Evolutionary conservation across 1,284 basidiomycete species (phyloP), one percentile per base, ranked within the genome.

Genomic region (Ustilago shanxiensis): DNA sequence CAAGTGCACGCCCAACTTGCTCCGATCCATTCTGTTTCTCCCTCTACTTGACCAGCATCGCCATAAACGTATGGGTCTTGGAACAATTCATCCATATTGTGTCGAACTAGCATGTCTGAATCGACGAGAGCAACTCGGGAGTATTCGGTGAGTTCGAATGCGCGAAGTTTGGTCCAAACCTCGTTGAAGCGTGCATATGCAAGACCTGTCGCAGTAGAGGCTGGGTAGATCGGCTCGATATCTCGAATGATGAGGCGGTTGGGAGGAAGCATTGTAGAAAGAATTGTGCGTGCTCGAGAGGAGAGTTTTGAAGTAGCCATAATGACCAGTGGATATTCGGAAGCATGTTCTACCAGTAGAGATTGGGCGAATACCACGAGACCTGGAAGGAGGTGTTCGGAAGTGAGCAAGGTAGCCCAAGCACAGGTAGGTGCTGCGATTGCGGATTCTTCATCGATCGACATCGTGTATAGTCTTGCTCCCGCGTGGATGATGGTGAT

Each of bases 51-150:
- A 29, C 93, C 80, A n/a, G 55, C 59, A 24, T 68, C 22, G 8
- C 51, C 66, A 74, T 70, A 56, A 16, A 57, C 56, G 35, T 56
- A 24, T 91, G 89, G 29, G 35, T 73, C 50, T 6, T 13, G 2
- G 88, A 98, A 91, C 56, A 98, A 88, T 72, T 96, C 95, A 86
- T 98, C 96, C 93, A 98, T 96, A 73, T 93, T 93, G 52, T 88
- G 89, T 84, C 90, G 88, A 24, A 97, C 89, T 65, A 97, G 89
- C 94, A 98, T 98, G 87, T 98, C 95, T 16, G 91, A 91, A 85
- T 98, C 95, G 57, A 98, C 88, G 52, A 97, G 88, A 50, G 95
- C 91, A 49, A 97, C 88, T 16, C 93, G 90, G 90, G 95, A 71
- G 62, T 70, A 85, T 26, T 85, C 79, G 24, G 37, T 55, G 29